Percentiles rank a stretch among this genome's conserved stretches.
Evolutionary conservation across 768 basidiomycete species (phyloP).

Genomic region (Kwoniella botswanensis): DNA sequence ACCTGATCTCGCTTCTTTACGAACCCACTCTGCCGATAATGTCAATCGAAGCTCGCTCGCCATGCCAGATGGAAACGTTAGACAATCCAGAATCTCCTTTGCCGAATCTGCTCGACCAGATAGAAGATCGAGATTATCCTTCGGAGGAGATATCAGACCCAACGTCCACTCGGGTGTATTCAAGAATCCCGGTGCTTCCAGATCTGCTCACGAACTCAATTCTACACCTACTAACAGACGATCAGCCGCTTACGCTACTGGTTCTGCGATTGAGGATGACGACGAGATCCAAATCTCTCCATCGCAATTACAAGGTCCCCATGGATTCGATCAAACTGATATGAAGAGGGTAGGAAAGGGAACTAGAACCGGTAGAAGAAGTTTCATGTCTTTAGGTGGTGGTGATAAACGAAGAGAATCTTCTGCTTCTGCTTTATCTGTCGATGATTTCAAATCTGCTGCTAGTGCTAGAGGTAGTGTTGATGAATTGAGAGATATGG

Average conservation of each 20-base stretch:
- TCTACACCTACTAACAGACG: slow-evolving; percentile 32
- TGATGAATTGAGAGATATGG: slow-evolving; percentile 53
- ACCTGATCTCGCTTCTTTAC: slow-evolving; percentile 32
- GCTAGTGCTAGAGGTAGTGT: slow-evolving; percentile 51
- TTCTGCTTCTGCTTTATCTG: slow-evolving; percentile 27
- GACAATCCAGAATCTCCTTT: slow-evolving; percentile 57
- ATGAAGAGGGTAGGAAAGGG: slow-evolving; percentile 29
- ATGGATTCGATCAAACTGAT: slow-evolving; percentile 38
- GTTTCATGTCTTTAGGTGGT: slow-evolving; percentile 42
- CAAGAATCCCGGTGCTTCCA: slow-evolving; percentile 39
- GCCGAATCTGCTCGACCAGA: slow-evolving; percentile 52
- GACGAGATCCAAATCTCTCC: slow-evolving; percentile 54
- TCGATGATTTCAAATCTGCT: slow-evolving; percentile 52
- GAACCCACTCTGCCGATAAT: slow-evolving; percentile 41
- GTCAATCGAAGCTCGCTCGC: slow-evolving; percentile 43
- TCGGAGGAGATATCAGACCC: slow-evolving; percentile 54
- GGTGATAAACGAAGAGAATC: slow-evolving; percentile 39
- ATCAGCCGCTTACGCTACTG: slow-evolving; percentile 40
- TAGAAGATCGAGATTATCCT: slow-evolving; percentile 54
- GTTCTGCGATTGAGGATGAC: slow-evolving; percentile 46
- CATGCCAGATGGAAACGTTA: slow-evolving; percentile 39
- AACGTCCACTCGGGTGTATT: slow-evolving; percentile 35
- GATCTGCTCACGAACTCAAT: slow-evolving; percentile 45
- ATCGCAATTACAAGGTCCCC: slow-evolving; percentile 51
- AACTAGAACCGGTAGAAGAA: slow-evolving; percentile 32